These are phyloP conservation scores for Acanthamoeba quina DNA, from an alignment of 208 protist species.

Conservation along the genomic window DNA sequence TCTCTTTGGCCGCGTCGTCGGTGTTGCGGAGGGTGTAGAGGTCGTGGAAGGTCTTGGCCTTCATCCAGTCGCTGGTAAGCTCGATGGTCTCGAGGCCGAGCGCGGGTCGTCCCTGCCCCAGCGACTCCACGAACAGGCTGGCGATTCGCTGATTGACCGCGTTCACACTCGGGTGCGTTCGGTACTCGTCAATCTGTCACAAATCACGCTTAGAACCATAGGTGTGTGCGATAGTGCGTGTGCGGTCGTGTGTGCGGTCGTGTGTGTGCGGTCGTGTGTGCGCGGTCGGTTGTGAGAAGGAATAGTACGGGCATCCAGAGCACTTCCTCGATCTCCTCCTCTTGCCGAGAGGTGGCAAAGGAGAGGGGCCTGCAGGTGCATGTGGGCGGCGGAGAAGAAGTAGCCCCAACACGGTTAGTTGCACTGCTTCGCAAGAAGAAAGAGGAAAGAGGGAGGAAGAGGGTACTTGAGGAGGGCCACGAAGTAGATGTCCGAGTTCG, in stretches of 20 bases:
- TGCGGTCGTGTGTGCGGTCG: not conserved
- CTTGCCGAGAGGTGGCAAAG: conserved; percentile 10
- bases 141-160: conserved; percentile 63
- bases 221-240: not conserved
- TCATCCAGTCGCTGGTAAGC: not conserved
- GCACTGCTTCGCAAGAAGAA: too few relatives aligned
- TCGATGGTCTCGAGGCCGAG: conserved; percentile 2
- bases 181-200: conserved; percentile 68
- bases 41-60: conserved; percentile 63
- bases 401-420: not conserved
- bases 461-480: conserved; percentile 41
- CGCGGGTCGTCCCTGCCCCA: not conserved
- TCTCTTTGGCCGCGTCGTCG: too few relatives aligned
- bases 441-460: too few relatives aligned
- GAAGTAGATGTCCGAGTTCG: conserved; percentile 64
- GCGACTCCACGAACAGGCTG: conserved; percentile 45
- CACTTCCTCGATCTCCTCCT: conserved; percentile 46
- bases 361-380: not conserved
- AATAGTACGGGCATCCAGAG: not conserved
- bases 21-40: conserved; percentile 46
- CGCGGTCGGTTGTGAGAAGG: not conserved
- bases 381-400: not conserved
- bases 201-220: too few relatives aligned
- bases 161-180: conserved; percentile 43
- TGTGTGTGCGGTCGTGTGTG: too few relatives aligned